Evolutionary conservation across 2,329 filamentous ascomycete species (phyloP).

Genomic region (Pezicula carpinea): DNA sequence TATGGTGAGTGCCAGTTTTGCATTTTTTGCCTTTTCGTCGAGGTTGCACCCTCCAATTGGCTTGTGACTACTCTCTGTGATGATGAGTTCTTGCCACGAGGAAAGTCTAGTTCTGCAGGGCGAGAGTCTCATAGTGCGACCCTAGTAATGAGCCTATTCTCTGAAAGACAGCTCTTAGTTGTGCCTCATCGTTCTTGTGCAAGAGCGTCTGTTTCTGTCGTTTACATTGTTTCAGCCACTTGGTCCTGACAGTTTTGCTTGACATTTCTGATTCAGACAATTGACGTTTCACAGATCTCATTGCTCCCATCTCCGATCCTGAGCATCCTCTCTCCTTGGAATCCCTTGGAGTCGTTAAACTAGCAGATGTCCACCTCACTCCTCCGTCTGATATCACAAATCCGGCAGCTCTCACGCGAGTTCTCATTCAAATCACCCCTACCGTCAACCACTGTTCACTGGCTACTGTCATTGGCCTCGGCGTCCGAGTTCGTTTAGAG

Average conservation of each 20-base stretch:
- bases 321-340: constrained; percentile 94
- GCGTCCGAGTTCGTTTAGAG: constrained; percentile 86
- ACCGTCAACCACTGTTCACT: constrained; percentile 97
- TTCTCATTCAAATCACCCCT: constrained; percentile 86
- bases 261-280: constrained; percentile 9
- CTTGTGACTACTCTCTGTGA: background rate
- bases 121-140: background rate
- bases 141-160: background rate
- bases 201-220: background rate
- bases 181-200: background rate
- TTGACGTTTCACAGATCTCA: constrained; percentile 65
- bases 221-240: constrained; percentile 3
- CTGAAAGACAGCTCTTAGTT: background rate
- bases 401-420: constrained; percentile 58
- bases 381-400: constrained; percentile 54
- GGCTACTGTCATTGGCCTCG: constrained; percentile 92
- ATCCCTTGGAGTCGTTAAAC: constrained; percentile 88
- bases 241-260: constrained; percentile 3
- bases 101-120: background rate
- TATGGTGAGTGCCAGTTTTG: constrained; percentile 65
- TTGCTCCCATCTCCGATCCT: constrained; percentile 90
- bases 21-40: constrained; percentile 1
- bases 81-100: background rate
- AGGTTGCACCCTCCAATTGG: background rate
- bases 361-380: constrained; percentile 84